phyloP scores from a whole-genome alignment of 805 yeast genomes.

The Kuraishia capsulata region DNA sequence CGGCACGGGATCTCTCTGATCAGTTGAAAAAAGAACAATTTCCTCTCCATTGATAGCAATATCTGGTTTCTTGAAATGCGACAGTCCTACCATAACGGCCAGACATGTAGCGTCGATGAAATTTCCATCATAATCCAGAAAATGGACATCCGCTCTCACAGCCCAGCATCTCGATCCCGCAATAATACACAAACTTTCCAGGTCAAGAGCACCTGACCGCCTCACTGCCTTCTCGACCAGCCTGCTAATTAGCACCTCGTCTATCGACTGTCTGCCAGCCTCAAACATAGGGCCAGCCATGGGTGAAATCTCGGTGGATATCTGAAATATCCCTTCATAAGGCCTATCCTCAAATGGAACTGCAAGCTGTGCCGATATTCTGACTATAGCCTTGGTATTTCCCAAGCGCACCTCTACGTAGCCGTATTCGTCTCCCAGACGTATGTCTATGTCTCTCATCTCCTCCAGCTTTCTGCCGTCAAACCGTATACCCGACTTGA shows the following conservation, averaged over 20 bases:
- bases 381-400: constrained; percentile 57
- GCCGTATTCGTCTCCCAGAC: constrained; percentile 66
- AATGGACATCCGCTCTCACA: constrained; percentile 82
- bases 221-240: constrained; percentile 87
- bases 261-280: constrained; percentile 60
- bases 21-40: constrained; percentile 56
- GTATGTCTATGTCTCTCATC: constrained; percentile 56
- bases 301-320: constrained; percentile 79
- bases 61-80: constrained; percentile 81
- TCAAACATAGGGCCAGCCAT: constrained; percentile 87
- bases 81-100: constrained; percentile 80
- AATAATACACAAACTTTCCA: constrained; percentile 82
- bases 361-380: constrained; percentile 67
- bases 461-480: constrained; percentile 64
- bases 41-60: constrained; percentile 60
- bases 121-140: constrained; percentile 87
- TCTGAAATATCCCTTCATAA: constrained; percentile 82
- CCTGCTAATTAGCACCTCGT: constrained; percentile 73
- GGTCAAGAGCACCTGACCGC: constrained; percentile 83
- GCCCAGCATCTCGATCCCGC: constrained; percentile 93
- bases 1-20: constrained; percentile 83
- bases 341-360: constrained; percentile 88
- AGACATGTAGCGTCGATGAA: constrained; percentile 84
- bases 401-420: constrained; percentile 76
- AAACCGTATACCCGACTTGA: constrained; percentile 51